Evolutionary conservation across 2,329 filamentous ascomycete species (phyloP).

Genomic region (Fusarium chlamydosporum): DNA sequence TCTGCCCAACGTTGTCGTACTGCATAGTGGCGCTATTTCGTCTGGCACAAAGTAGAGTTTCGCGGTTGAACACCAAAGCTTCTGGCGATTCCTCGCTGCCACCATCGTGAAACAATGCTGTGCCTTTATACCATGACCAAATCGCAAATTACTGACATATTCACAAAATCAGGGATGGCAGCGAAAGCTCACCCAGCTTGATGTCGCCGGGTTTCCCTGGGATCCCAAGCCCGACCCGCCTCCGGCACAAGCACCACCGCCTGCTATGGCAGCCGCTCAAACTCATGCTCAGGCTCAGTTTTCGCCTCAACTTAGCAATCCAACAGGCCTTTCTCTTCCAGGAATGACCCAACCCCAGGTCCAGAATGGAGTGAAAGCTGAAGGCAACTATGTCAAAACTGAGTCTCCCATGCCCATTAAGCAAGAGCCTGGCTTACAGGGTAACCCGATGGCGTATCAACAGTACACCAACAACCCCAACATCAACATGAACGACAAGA

Average conservation of each 20-base stretch:
- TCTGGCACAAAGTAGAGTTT: not conserved
- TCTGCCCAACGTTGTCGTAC: not conserved
- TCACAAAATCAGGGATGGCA: constrained; percentile 83
- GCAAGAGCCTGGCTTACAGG: constrained; percentile 60
- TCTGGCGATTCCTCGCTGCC: not conserved
- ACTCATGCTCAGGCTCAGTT: constrained; percentile 54
- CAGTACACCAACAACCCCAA: constrained; percentile 49
- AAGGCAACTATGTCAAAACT: constrained; percentile 62
- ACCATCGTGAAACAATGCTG: constrained; percentile 5
- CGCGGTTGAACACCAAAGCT: not conserved
- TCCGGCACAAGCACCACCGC: constrained; percentile 55
- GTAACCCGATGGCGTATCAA: constrained; percentile 54
- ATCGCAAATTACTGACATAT: constrained; percentile 41
- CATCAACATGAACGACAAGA: constrained; percentile 52
- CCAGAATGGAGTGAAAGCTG: constrained; percentile 60
- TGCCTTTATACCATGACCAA: not conserved
- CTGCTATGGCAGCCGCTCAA: constrained; percentile 44
- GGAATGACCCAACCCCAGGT: constrained; percentile 49
- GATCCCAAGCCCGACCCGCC: constrained; percentile 84
- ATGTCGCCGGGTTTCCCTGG: constrained; percentile 93
- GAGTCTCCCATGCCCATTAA: constrained; percentile 63
- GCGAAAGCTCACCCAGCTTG: constrained; percentile 85
- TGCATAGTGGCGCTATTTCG: not conserved
- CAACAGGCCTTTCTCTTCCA: constrained; percentile 51
- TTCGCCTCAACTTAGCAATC: constrained; percentile 48